Conservation (phyloP, 2,329 filamentous ascomycete genomes). For the Phoma sp. region DNA sequence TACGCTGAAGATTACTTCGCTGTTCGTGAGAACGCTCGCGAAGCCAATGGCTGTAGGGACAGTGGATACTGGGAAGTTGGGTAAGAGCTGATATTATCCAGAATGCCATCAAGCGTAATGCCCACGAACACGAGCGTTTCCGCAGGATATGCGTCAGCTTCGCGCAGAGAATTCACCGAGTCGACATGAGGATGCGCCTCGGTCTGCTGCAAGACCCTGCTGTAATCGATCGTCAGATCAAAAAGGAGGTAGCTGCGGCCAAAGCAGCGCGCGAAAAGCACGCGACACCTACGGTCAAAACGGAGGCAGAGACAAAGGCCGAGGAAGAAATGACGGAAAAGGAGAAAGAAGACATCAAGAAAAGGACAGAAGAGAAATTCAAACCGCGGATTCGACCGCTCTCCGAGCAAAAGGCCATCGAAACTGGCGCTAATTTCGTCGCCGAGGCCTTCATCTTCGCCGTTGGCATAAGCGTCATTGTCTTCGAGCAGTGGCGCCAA, state of each 20-base stretch:
- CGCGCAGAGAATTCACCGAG: constrained; percentile 67
- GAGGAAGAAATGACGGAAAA: constrained; percentile 58
- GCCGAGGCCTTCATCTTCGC: constrained; percentile 70
- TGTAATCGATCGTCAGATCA: constrained; percentile 59
- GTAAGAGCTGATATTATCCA: constrained; percentile 36
- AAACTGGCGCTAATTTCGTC: constrained; percentile 72
- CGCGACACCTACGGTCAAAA: constrained; percentile 65
- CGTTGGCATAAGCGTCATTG: constrained; percentile 66
- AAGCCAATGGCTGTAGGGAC: constrained; percentile 69
- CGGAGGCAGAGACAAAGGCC: constrained; percentile 63
- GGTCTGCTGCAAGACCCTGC: constrained; percentile 68
- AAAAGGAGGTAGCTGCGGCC: constrained; percentile 61
- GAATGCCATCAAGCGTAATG: constrained; percentile 72
- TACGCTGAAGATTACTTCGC: constrained; percentile 69
- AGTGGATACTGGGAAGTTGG: not conserved
- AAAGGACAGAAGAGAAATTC: constrained; percentile 46
- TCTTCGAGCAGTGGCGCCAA: constrained; percentile 67
- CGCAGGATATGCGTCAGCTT: constrained; percentile 65
- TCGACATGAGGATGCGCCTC: constrained; percentile 72
- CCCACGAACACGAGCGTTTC: constrained; percentile 71
- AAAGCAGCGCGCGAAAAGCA: constrained; percentile 59
- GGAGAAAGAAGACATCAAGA: constrained; percentile 56
- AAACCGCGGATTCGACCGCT: constrained; percentile 66
- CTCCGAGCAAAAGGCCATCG: constrained; percentile 71
- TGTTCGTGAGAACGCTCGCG: constrained; percentile 68